A percentile compares a stretch with the other conserved stretches of the same genome.
phyloP scores from a whole-genome alignment of 805 yeast species.

The Starmera caribaea region DNA sequence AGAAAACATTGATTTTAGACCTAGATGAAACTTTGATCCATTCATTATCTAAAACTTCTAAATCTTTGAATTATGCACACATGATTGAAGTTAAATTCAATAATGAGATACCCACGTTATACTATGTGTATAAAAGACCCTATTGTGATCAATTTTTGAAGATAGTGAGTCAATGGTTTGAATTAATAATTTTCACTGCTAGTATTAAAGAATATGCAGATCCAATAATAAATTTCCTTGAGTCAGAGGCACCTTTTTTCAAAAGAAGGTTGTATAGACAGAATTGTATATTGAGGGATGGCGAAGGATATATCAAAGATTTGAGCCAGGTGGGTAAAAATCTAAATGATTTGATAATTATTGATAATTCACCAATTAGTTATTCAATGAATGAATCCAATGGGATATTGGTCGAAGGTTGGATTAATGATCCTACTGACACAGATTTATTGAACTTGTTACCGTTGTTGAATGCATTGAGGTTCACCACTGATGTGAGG shows the following conservation, averaged over 20 bases:
- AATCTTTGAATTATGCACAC: conserved; percentile 34
- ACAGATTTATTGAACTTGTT: conserved; percentile 69
- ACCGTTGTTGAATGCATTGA: conserved; percentile 68
- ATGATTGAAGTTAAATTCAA: conserved; percentile 75
- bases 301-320: conserved; percentile 84
- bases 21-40: conserved; percentile 93
- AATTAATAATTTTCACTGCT: conserved; percentile 88
- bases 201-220: conserved; percentile 93
- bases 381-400: conserved; percentile 77
- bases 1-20: conserved; percentile 75
- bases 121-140: conserved; percentile 88
- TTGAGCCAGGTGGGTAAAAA: conserved; percentile 39
- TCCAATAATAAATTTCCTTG: conserved; percentile 90
- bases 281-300: conserved; percentile 68
- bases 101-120: conserved; percentile 66
- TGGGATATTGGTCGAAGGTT: conserved; percentile 91
- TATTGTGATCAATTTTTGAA: conserved; percentile 77
- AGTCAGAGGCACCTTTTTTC: conserved; percentile 48
- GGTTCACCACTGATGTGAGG: conserved; percentile 80
- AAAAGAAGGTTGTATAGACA: conserved; percentile 61
- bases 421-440: conserved; percentile 96
- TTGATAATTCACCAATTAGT: conserved; percentile 91
- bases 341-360: conserved; percentile 59
- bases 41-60: conserved; percentile 59
- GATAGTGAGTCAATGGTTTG: conserved; percentile 78